Evolutionary conservation across 805 yeast species (phyloP), one percentile per base, ranked within the genome.

Genomic region (Cyberlindnera lachancei): DNA sequence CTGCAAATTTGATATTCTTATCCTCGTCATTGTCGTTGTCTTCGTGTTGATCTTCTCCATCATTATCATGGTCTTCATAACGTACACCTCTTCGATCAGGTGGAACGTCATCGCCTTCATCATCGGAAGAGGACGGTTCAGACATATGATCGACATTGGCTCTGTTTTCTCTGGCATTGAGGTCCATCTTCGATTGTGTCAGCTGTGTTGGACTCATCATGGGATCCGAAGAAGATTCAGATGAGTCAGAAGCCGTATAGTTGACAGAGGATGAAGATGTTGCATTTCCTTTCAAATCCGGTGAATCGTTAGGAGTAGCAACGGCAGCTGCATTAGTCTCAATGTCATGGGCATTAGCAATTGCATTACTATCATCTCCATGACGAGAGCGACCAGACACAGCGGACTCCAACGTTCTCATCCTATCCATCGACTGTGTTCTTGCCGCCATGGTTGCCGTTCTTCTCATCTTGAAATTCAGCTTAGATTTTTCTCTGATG

Each of bases 401-500:
- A 7, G 21, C 10, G n/a, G 45, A 40, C 7, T 41, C 50, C 25
- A 34, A 15, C 2, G 45, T 34, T 17, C 40, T 31, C 7, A 28
- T 36, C 31, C 42, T 35, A 4, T 42, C 56, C 45, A 48, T 43
- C 4, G 53, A 41, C 22, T 49, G 52, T 11, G 70, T 60, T 23
- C 70, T 55, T 1, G 79, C 79, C 15, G 81, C 76, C 31, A 79
- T 50, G 2, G 92, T 81, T 7, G 80, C 77, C 0, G 87, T 75
- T 38, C 95, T 66, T 48, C 98, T 73, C 81, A 87, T 76, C 50
- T 75, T 73, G 55, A 77, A 81, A 53, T 88, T 82, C 37, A 73
- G 53, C 49, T 81, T 83, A n/a, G 96, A 84, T 33, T 70, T 68
- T 37, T 67, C 73, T 40, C 79, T 79, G 53, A 92, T 88, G 44